Conservation (phyloP, 1,284 basidiomycete species). For the Pseudozyma flocculosa region DNA sequence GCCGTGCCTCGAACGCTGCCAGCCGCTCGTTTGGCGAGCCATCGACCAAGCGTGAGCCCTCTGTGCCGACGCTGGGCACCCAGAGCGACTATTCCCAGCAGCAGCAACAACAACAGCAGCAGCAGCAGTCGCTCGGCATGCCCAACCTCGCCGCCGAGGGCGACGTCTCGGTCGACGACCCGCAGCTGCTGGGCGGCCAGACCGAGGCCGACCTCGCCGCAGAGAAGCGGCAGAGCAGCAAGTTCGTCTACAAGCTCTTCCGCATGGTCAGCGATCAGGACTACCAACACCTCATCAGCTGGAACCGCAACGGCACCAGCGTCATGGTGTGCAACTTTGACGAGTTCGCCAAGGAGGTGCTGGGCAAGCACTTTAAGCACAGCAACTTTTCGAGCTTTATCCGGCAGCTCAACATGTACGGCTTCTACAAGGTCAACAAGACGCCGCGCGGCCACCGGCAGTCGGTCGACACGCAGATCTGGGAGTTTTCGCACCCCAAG, state of each 20-base stretch:
- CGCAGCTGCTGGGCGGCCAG: slow-evolving; percentile 17
- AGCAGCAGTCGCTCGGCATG: too few species aligned
- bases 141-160: too few species aligned
- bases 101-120: too few species aligned
- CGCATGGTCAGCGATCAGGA: slow-evolving; percentile 49
- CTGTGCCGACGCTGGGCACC: too few species aligned
- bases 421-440: slow-evolving; percentile 62
- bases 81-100: too few species aligned
- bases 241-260: slow-evolving; percentile 51
- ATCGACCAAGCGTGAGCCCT: too few species aligned
- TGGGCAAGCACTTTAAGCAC: slow-evolving; percentile 60
- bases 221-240: slow-evolving; percentile 39
- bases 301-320: slow-evolving; percentile 44
- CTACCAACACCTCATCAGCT: slow-evolving; percentile 48
- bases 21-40: too few species aligned
- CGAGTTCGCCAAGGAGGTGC: slow-evolving; percentile 55
- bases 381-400: slow-evolving; percentile 82
- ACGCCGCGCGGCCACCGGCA: slow-evolving; percentile 76
- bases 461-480: slow-evolving; percentile 75
- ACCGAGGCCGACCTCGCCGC: slow-evolving; percentile 33
- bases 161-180: slow-evolving; percentile 18
- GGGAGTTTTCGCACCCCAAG: slow-evolving; percentile 86
- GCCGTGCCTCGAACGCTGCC: slow-evolving; percentile 3
- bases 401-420: slow-evolving; percentile 78
- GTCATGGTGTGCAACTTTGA: slow-evolving; percentile 54